Evolutionary conservation across 2,329 filamentous ascomycete species (phyloP), one percentile per base, ranked within the genome.

Genomic region (Curvularia spicifera): DNA sequence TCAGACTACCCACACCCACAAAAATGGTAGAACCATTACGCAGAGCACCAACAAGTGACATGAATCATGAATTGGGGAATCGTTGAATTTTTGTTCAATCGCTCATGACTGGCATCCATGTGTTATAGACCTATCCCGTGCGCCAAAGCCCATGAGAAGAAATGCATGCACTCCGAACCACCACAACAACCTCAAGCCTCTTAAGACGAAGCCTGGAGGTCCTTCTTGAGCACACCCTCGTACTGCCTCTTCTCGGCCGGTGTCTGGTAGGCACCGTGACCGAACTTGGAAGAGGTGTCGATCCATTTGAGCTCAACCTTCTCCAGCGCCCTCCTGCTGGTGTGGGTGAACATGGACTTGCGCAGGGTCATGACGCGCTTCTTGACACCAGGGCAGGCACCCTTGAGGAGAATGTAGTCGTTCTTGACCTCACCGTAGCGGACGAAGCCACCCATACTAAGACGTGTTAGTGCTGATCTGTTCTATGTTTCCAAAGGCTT

Each of bases 231-330:
- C 60, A 93, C 96, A 85, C 95, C 95, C 84, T 97, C 82, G 87
- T 92, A 95, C 81, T 92, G 89, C 85, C 91, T 91, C 93, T 99
- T 99, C 91, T 99, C 95, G 79, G 91, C 90, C 71, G 90, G 85
- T 68, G 95, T 99, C 87, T 99, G 95, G 92, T 96, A 99, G 78
- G 93, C 94, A 89, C 95, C 95, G 86, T 99, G 95, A 83, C 95
- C 95, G 83, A 99, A 99, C 88, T 99, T 96, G 85, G 93, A 97
- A 65, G 93, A 97, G 76, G 95, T 99, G 79, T 99, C 95, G 90
- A 99, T 99, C 95, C 95, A 99, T 86, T 99, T 99, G 86, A 99
- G 91, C 79, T 94, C 91, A 81, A 98, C 91, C 91, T 99, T 98
- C 90, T 99, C 95, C 78, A 97, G 87, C 56, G 95, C 91, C 82